Evolutionary conservation across 2,329 filamentous ascomycete genomes (phyloP), one percentile per base, ranked within the genome.

Genomic region (Tolypocladium guangdongense): DNA sequence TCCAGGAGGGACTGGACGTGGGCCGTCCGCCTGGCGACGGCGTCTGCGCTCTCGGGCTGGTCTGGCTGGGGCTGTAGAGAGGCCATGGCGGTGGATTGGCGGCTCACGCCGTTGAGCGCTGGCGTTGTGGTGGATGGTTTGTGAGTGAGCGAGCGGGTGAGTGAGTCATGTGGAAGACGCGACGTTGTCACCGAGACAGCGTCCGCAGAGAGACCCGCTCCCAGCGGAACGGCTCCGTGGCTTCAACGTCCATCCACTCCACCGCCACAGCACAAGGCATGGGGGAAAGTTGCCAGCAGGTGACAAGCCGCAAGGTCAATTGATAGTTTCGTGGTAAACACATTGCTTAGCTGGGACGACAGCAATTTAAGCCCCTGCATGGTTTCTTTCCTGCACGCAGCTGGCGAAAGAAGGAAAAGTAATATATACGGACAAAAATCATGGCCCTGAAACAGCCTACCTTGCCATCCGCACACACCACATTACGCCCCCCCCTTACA

Each of bases 1-100:
- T 64, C 60, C 50, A 65, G 61, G 32, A 71, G 61, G 11, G 58
- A 53, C 37, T 68, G 59, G 49, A 71, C 63, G 55, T 69, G 66
- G 2, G 60, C 54, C 12, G 38, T 49, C 3, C 55, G 49, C 14
- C 33, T 30, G 27, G 38, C 43, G 24, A n/a, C 18, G 11, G 10
- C 14, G 4, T 36, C 47, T 8, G 20, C 47, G 33, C 32, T n/a
- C 47, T 49, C 47, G 47, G 35, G 12, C 33, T 22, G 33, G 7
- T 22, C 47, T 3, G 47, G 22, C 3, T 7, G 43, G 1, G 27
- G 18, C 10, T 10, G 43, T 7, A 33, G 22, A 8, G 33, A 37
- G 20, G 47, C 32, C 47, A 49, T 49, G 47, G 47, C 2, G 30
- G 16, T 11, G 11, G 43, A 11, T 46, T 24, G 16, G 18, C 14